Conservation (phyloP, 305 asterid genomes). For the Fraxinus angustifolia region DNA sequence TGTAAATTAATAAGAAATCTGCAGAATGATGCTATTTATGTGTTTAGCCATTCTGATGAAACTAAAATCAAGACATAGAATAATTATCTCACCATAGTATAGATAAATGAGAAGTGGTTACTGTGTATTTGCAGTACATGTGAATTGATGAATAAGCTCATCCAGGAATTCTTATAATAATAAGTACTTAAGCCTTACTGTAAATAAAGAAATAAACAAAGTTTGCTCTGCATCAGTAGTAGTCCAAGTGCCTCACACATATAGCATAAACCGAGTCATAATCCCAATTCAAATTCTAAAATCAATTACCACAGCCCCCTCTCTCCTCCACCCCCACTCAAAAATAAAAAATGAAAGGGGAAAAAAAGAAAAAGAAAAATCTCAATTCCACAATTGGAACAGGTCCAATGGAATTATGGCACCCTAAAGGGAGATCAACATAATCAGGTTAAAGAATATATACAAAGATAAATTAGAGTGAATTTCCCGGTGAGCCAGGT, state of each 20-base stretch:
- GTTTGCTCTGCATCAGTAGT: no score
- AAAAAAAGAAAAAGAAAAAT: not conserved
- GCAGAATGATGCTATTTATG: not conserved
- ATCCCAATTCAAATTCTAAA: not conserved
- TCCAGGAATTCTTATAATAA: no score
- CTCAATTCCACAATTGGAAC: not conserved
- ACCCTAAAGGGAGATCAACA: not conserved
- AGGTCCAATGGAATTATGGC: not conserved
- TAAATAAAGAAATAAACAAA: no score
- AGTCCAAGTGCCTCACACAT: no score
- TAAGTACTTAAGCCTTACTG: no score
- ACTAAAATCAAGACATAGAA: not conserved
- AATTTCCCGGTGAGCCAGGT: not conserved
- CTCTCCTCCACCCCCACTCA: not conserved
- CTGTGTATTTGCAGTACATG: not conserved
- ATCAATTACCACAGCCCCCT: not conserved
- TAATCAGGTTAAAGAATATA: not conserved
- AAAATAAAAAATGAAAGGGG: not conserved
- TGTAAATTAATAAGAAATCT: not conserved
- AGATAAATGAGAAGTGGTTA: not conserved
- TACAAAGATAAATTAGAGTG: not conserved
- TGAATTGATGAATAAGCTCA: not conserved
- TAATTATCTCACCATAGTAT: not conserved
- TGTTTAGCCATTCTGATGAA: not conserved
- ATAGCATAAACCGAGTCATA: no score